These are phyloP conservation scores for Tetrahymena elliotti DNA, from an alignment of 73 alveolate genomes.

Conservation along the genomic window DNA sequence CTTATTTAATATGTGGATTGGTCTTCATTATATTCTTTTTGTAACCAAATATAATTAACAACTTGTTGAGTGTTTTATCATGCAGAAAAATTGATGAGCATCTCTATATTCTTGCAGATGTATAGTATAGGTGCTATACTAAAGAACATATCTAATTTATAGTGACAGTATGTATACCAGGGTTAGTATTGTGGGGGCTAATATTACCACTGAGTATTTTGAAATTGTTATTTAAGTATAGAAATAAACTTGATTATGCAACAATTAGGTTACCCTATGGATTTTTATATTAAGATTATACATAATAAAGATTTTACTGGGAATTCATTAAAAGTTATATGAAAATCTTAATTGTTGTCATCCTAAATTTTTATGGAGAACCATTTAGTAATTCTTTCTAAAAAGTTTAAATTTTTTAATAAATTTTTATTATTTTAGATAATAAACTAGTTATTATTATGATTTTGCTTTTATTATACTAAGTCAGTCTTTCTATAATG, in stretches of 20 bases:
- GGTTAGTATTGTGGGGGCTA: not conserved
- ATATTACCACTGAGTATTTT: not conserved
- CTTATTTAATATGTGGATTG: not conserved
- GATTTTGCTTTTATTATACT: not conserved
- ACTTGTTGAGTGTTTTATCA: not conserved
- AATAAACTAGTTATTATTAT: not conserved
- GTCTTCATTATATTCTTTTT: not conserved
- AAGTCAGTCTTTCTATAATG: not conserved
- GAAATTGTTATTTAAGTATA: not conserved
- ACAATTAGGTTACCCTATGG: not conserved
- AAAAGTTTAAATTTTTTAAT: not conserved
- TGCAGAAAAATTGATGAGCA: not conserved
- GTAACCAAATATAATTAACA: not conserved
- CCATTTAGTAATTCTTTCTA: not conserved
- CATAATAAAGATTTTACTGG: not conserved
- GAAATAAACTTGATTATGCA: not conserved
- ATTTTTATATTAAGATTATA: not conserved
- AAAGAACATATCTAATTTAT: not conserved
- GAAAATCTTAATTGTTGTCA: not conserved
- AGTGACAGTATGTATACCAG: not conserved
- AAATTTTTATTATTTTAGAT: not conserved
- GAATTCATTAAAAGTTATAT: not conserved
- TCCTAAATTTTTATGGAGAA: not conserved
- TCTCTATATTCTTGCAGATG: not conserved
- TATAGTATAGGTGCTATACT: not conserved